Evolutionary conservation across 495 filamentous ascomycete species (phyloP).

Genomic region (Pseudotulostoma volvatum): DNA sequence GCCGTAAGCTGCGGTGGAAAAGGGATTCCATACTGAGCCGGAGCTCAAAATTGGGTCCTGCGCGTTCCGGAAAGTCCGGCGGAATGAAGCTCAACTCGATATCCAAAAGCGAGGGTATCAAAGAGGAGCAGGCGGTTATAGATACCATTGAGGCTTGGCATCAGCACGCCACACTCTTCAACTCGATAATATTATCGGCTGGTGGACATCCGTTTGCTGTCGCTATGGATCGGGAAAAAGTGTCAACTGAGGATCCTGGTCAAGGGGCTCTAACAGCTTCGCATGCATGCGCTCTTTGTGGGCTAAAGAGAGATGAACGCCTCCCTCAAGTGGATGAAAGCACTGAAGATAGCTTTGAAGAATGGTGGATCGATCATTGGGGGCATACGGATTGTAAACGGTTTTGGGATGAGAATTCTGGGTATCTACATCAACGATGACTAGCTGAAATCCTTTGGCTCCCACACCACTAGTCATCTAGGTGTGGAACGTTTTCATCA

Average conservation of each 20-base stretch:
- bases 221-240: conserved; percentile 41
- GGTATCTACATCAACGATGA: conserved; percentile 47
- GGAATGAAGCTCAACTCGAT: conserved; percentile 84
- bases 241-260: conserved; percentile 36
- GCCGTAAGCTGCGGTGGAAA: conserved; percentile 77
- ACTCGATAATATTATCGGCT: conserved; percentile 21
- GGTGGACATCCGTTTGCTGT: conserved; percentile 42
- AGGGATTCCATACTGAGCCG: conserved; percentile 73
- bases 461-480: too few species aligned
- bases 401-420: conserved; percentile 70
- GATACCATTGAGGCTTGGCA: conserved; percentile 63
- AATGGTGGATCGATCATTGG: conserved; percentile 94
- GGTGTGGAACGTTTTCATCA: too few species aligned
- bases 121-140: conserved; percentile 74
- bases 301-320: conserved; percentile 72
- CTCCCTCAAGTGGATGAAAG: conserved; percentile 55
- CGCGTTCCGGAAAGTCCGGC: conserved; percentile 42
- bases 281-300: conserved; percentile 75
- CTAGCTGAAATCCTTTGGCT: background rate
- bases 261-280: conserved; percentile 52
- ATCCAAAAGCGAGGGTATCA: conserved; percentile 60
- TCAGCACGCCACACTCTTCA: conserved; percentile 25
- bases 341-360: conserved; percentile 78
- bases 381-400: conserved; percentile 61
- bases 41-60: conserved; percentile 67